Evolutionary conservation across 441 rosid genomes (phyloP).

Genomic region (Euphorbia schlechtendalii): DNA sequence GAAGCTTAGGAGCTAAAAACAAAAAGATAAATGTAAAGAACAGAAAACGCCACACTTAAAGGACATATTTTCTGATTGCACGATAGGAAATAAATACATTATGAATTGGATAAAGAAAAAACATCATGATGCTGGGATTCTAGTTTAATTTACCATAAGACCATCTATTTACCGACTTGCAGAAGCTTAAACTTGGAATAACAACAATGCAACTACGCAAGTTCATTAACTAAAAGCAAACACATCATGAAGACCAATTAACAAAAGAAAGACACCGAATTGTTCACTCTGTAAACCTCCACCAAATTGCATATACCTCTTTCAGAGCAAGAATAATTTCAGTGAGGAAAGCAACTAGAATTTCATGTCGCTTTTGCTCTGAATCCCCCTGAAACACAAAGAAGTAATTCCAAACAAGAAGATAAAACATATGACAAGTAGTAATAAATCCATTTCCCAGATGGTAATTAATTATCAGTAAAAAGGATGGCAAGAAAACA

Average conservation of each 20-base stretch:
- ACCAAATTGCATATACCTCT: constrained; percentile 52
- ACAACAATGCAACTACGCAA: neutral
- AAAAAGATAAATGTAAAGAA: no score
- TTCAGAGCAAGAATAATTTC: constrained; percentile 84
- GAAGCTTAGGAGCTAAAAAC: neutral
- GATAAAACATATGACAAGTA: neutral
- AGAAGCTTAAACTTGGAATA: neutral
- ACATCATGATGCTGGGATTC: neutral
- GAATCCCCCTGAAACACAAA: constrained; percentile 48
- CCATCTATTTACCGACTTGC: no score
- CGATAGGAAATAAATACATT: neutral
- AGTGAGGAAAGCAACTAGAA: constrained; percentile 66
- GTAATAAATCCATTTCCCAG: neutral
- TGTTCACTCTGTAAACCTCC: neutral
- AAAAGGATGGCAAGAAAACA: neutral
- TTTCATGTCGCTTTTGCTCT: constrained; percentile 43
- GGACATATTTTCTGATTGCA: no score
- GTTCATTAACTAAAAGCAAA: no score
- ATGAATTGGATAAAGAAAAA: neutral
- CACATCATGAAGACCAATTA: neutral
- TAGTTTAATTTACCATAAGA: neutral
- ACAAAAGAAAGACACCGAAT: neutral
- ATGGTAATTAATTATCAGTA: neutral
- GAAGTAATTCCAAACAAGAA: constrained; percentile 4
- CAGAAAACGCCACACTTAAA: no score